Evolutionary conservation across 257 asterid genomes (phyloP).

Genomic region (Ballota nigra): DNA sequence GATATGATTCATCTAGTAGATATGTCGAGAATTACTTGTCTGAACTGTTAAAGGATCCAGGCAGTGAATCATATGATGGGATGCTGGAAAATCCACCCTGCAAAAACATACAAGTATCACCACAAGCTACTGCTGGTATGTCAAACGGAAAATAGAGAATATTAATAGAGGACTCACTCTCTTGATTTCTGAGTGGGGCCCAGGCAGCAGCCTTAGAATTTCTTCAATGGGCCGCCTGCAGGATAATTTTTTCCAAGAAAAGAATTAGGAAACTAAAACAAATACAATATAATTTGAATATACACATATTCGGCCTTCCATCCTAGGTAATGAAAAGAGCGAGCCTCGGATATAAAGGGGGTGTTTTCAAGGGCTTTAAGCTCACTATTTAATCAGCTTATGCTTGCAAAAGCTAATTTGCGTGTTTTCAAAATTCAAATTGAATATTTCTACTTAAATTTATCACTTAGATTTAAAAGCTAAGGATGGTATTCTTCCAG

Average conservation of each 20-base stretch:
- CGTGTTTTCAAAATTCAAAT: too few relatives aligned
- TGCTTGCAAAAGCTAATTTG: too few relatives aligned
- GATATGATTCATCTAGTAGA: not conserved
- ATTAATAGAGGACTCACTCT: slow-evolving; percentile 49
- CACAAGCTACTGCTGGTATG: slow-evolving; percentile 5
- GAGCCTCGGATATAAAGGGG: too few relatives aligned
- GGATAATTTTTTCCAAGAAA: slow-evolving; percentile 12
- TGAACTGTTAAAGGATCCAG: slow-evolving; percentile 52
- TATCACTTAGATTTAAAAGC: too few relatives aligned
- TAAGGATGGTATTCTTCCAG: too few relatives aligned
- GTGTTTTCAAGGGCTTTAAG: too few relatives aligned
- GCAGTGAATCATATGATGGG: slow-evolving; percentile 60
- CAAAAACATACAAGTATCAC: slow-evolving; percentile 19
- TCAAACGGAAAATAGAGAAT: not conserved
- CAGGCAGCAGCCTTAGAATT: slow-evolving; percentile 86
- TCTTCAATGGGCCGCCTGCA: slow-evolving; percentile 94
- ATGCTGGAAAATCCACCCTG: slow-evolving; percentile 81
- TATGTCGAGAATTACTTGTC: slow-evolving; percentile 53
- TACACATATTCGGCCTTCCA: too few relatives aligned
- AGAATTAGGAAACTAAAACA: not conserved
- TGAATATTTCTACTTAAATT: too few relatives aligned
- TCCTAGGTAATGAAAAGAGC: not conserved
- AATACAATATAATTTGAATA: not conserved
- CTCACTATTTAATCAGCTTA: too few relatives aligned
- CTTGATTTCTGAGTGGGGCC: slow-evolving; percentile 88